Evolutionary conservation across 495 filamentous ascomycete genomes (phyloP).

Genomic region (Penicillium psychrofluorescens): DNA sequence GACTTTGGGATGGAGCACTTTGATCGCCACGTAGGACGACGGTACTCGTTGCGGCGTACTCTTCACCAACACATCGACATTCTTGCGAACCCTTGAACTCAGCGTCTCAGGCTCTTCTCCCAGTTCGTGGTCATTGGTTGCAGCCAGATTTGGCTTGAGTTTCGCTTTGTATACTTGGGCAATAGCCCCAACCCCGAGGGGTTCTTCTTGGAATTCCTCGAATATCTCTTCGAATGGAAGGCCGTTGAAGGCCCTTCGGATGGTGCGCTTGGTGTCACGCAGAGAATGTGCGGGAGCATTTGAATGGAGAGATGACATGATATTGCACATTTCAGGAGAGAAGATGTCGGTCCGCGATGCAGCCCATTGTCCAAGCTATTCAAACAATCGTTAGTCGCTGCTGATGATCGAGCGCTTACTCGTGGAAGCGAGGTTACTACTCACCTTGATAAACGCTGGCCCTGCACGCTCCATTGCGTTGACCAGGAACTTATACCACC

Average conservation of each 20-base stretch:
- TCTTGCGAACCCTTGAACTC: conserved; percentile 61
- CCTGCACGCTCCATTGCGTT: conserved; percentile 87
- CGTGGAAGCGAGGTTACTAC: neutral
- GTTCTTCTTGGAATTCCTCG: conserved; percentile 88
- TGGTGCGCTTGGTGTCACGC: conserved; percentile 66
- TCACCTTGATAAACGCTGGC: conserved; percentile 95
- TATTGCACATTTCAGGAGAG: conserved; percentile 81
- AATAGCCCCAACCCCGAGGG: conserved; percentile 91
- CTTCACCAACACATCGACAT: conserved; percentile 81
- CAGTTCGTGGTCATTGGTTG: conserved; percentile 49
- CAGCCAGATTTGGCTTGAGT: conserved; percentile 71
- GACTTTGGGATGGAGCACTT: conserved; percentile 88
- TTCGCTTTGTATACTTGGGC: conserved; percentile 98
- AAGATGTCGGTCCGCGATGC: conserved; percentile 97
- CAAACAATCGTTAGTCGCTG: neutral
- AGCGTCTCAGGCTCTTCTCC: conserved; percentile 45
- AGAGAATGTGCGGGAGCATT: conserved; percentile 89
- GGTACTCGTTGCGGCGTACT: conserved; percentile 77
- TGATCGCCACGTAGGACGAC: conserved; percentile 90
- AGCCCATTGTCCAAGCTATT: conserved; percentile 95
- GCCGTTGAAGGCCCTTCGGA: conserved; percentile 74
- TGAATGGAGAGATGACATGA: conserved; percentile 94
- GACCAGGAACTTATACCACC: conserved; percentile 94
- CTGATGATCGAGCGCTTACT: neutral
- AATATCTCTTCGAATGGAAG: conserved; percentile 85